Conservation (phyloP, 306 rosid genomes). For the cucumber (Cucumis sativus) region DNA sequence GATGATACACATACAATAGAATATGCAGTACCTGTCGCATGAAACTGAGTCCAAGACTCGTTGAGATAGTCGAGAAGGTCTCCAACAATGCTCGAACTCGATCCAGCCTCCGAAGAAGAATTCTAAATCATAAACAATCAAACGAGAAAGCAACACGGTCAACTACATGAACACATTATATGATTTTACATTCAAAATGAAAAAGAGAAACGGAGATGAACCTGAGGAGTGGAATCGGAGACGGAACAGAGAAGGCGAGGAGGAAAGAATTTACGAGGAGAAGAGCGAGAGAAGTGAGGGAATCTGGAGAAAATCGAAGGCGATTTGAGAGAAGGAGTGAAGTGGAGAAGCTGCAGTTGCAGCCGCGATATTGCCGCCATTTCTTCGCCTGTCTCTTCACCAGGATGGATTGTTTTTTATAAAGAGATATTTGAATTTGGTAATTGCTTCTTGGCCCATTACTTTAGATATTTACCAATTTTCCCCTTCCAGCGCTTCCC, state of each 20-base stretch:
- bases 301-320: slow-evolving; percentile 14
- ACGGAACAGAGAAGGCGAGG: slow-evolving; percentile 33
- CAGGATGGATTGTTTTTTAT: neutral
- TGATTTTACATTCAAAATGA: neutral
- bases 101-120: slow-evolving; percentile 22
- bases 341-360: slow-evolving; percentile 26
- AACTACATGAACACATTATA: neutral
- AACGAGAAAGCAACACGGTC: neutral
- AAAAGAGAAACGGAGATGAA: neutral
- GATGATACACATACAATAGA: neutral
- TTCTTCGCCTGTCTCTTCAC: neutral
- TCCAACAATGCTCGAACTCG: slow-evolving; percentile 47
- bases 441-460: neutral
- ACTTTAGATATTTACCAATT: neutral
- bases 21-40: slow-evolving; percentile 57
- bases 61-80: slow-evolving; percentile 74
- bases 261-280: slow-evolving; percentile 20
- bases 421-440: neutral
- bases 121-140: slow-evolving; percentile 13
- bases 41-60: slow-evolving; percentile 95
- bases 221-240: slow-evolving; percentile 30
- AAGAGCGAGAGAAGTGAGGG: slow-evolving; percentile 2
- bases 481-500: neutral
- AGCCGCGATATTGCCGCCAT: slow-evolving; percentile 42
- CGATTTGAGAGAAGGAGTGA: slow-evolving; percentile 18